Base-by-base conservation (phyloP, 805 yeast genomes). In the Yarrowia deformans region DNA sequence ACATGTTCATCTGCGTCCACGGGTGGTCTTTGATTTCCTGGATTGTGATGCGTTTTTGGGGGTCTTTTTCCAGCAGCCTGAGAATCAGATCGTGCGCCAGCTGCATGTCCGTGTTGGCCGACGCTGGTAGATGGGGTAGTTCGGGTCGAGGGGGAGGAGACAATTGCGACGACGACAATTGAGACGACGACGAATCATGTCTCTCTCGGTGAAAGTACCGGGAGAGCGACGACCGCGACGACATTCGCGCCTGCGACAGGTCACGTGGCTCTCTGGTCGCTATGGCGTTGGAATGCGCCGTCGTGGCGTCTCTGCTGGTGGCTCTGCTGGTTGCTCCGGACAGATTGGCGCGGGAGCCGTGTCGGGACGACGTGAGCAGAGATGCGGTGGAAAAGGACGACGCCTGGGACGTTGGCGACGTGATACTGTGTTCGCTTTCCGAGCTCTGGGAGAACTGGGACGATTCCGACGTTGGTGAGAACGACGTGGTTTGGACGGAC, bases 21-120 rank as follows among this genome's bases (percentile, higher is more conserved):
- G 91, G 90, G 78, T 94, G 97, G 8, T 78, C 77, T 77, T 92
- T 93, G 69, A 93, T 89, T 35, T 90, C 90, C 14, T 80, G 77
- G 46, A 94, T 88, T 18, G 88, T 88, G 23, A 89, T 84, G 75
- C 99, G 84, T 50, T 83, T 79, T 9, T 77, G 75, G 5, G 97
- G 93, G 75, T 91, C 85, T 75, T 92, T 94, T 45, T 83, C 84
- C 37, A 95, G 81, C 73, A 95, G 76, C 73, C 84, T 83, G 1
- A 74, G 61, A 23, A 95, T 75, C 54, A 95, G 79, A 75, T 91
- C 92, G 29, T 82, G 78, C 13, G 81, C 80, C 45, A 75, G 66
- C 66, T 70, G 73, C 66, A 77, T 70, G 55, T 78, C 80, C 40
- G 66, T 29, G 5, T n/a, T 42, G 18, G 46, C 8, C 14, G 61